Percentiles rank a stretch among this genome's conserved stretches.
phyloP scores from a whole-genome alignment of 495 filamentous ascomycete species.

The Glonium stellatum region DNA sequence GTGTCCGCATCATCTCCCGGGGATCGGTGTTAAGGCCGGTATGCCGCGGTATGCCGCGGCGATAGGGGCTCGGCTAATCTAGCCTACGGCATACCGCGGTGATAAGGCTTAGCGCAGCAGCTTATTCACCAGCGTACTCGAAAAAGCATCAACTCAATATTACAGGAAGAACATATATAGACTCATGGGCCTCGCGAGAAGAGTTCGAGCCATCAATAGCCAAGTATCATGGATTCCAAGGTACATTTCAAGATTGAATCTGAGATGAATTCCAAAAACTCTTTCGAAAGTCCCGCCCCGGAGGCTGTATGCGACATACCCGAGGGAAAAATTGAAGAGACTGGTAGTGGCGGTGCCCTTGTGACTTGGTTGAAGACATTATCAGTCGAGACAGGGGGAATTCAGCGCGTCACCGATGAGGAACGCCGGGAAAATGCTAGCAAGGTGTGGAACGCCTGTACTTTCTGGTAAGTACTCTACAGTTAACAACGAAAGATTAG shows the following conservation, averaged over 20 bases:
- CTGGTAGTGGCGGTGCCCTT: neutral
- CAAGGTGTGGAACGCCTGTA: slow-evolving; percentile 23
- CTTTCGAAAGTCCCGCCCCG: slow-evolving; percentile 4
- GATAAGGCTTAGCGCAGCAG: slow-evolving; percentile 17
- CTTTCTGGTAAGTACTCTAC: slow-evolving; percentile 17
- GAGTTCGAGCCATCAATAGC: too few species aligned
- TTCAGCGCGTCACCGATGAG: slow-evolving; percentile 24
- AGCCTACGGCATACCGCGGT: slow-evolving; percentile 20
- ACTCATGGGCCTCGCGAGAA: too few species aligned
- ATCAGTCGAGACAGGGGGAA: slow-evolving; percentile 20
- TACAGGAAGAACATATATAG: too few species aligned
- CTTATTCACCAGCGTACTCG: too few species aligned
- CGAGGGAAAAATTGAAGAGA: neutral
- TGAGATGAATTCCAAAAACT: slow-evolving; percentile 12
- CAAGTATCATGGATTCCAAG: slow-evolving; percentile 14
- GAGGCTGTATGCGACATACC: neutral
- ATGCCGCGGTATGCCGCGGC: neutral
- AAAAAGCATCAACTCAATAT: too few species aligned
- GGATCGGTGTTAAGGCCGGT: too few species aligned
- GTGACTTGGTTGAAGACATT: slow-evolving; percentile 15
- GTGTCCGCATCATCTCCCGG: too few species aligned
- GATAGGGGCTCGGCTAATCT: too few species aligned
- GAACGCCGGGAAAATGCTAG: slow-evolving; percentile 11
- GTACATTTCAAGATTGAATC: slow-evolving; percentile 7
- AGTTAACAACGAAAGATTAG: neutral